Evolutionary conservation across 176 grass and related monocot species (phyloP).

Genomic region (Stipa capillata): DNA sequence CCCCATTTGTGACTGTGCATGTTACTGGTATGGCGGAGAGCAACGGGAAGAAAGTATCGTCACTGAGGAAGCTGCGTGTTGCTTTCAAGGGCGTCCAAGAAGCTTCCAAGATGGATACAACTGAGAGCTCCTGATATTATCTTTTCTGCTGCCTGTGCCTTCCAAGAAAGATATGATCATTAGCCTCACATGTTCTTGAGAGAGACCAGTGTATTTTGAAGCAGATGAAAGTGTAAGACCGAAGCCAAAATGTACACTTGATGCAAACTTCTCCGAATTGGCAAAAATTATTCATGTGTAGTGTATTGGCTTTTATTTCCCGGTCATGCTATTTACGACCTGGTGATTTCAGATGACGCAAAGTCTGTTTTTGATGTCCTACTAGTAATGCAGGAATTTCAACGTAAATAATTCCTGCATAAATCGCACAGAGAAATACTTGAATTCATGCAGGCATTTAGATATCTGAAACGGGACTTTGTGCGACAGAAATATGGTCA

Average conservation of each 20-base stretch:
- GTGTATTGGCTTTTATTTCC: neutral
- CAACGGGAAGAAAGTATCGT: constrained; percentile 70
- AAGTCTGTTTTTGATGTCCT: neutral
- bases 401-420: too few relatives aligned
- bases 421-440: too few relatives aligned
- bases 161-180: neutral
- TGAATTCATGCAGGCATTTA: too few relatives aligned
- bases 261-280: neutral
- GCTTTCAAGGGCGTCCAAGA: constrained; percentile 49
- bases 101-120: constrained; percentile 54
- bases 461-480: too few relatives aligned
- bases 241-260: neutral
- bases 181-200: constrained; percentile 6
- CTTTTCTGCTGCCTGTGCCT: neutral
- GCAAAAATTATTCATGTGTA: neutral
- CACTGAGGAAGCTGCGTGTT: constrained; percentile 65
- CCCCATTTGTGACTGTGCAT: constrained; percentile 44
- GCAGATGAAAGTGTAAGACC: neutral
- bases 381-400: too few relatives aligned
- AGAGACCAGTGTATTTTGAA: neutral
- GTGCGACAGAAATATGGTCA: too few relatives aligned
- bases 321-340: neutral
- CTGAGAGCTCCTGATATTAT: constrained; percentile 17
- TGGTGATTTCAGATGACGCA: neutral
- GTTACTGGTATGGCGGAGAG: constrained; percentile 54